These are phyloP conservation scores for Nemania sp. DNA, from an alignment of 2,329 filamentous ascomycete species.

Conservation along the genomic window DNA sequence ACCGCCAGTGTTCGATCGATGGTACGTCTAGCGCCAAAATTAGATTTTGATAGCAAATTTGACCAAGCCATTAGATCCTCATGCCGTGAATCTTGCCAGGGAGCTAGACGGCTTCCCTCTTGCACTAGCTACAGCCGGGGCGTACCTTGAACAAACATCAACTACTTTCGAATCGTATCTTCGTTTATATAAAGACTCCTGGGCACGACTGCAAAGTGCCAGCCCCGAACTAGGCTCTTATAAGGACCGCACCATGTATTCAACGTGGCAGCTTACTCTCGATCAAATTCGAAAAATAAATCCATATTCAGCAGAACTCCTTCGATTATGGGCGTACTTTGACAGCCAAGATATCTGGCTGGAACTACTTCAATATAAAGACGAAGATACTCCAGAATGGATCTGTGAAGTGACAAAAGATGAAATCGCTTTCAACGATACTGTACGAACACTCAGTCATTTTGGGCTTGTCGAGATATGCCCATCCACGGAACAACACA, in stretches of 20 bases:
- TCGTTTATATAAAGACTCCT: slow-evolving; percentile 10
- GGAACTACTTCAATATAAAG: slow-evolving; percentile 7
- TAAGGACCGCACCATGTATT: slow-evolving; percentile 12
- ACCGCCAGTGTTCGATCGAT: slow-evolving; percentile 22
- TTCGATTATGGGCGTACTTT: slow-evolving; percentile 19
- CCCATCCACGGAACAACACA: neutral
- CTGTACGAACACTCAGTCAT: neutral
- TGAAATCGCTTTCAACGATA: slow-evolving; percentile 7
- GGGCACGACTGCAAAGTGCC: slow-evolving; percentile 2
- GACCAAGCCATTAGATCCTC: neutral
- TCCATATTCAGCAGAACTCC: neutral
- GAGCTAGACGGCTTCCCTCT: slow-evolving; percentile 15
- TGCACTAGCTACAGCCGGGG: slow-evolving; percentile 15
- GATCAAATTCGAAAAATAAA: slow-evolving; percentile 7
- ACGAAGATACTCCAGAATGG: neutral
- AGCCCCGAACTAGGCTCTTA: slow-evolving; percentile 13
- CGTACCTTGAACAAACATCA: slow-evolving; percentile 14
- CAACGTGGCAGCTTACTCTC: slow-evolving; percentile 15
- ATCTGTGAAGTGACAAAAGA: slow-evolving; percentile 10
- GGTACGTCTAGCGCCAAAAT: neutral
- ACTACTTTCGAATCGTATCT: slow-evolving; percentile 10
- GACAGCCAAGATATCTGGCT: slow-evolving; percentile 13
- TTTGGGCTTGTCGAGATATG: slow-evolving; percentile 16
- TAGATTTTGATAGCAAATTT: neutral
- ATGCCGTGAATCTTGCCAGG: slow-evolving; percentile 6